A percentile compares a stretch with the other conserved stretches of the same genome.
These are phyloP conservation scores for Abortiporus biennis DNA, from an alignment of 1,284 basidiomycete species.

Conservation along the genomic window DNA sequence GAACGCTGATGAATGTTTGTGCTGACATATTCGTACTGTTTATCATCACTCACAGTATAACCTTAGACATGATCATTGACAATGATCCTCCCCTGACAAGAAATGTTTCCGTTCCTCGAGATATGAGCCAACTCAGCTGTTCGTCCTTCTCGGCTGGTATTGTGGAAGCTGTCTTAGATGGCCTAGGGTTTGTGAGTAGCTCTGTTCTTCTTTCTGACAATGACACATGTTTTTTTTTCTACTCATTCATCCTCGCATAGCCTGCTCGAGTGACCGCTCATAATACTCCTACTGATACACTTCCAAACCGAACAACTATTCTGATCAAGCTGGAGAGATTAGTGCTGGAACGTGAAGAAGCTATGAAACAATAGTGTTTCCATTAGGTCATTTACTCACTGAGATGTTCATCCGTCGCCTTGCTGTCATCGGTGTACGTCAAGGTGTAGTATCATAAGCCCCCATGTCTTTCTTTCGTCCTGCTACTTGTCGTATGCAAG, in stretches of 20 bases:
- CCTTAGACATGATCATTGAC: conserved; percentile 94
- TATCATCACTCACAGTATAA: conserved; percentile 4
- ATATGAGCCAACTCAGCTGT: conserved; percentile 91
- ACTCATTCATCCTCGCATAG: conserved; percentile 34
- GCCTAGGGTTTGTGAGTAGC: conserved; percentile 84
- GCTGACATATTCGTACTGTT: not conserved
- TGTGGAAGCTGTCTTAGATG: conserved; percentile 95
- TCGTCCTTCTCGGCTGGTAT: conserved; percentile 97
- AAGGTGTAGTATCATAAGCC: too few relatives aligned
- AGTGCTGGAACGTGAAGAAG: conserved; percentile 85
- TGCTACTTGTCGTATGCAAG: not conserved
- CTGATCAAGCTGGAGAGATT: conserved; percentile 91
- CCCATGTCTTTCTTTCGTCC: not conserved
- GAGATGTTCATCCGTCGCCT: too few relatives aligned
- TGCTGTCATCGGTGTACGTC: too few relatives aligned
- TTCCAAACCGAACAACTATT: conserved; percentile 84
- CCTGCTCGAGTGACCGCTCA: conserved; percentile 97
- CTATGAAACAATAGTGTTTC: conserved; percentile 42
- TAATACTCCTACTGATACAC: conserved; percentile 78
- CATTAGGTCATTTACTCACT: too few relatives aligned
- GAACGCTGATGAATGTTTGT: conserved; percentile 90
- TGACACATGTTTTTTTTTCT: conserved; percentile 3
- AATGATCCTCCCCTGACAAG: conserved; percentile 92
- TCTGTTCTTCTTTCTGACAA: conserved; percentile 9
- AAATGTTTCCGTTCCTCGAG: conserved; percentile 89